A percentile compares a stretch with the other conserved stretches of the same genome.
Evolutionary conservation across 148 eudicot species (phyloP).

Genomic region (Gaultheria prostrata): DNA sequence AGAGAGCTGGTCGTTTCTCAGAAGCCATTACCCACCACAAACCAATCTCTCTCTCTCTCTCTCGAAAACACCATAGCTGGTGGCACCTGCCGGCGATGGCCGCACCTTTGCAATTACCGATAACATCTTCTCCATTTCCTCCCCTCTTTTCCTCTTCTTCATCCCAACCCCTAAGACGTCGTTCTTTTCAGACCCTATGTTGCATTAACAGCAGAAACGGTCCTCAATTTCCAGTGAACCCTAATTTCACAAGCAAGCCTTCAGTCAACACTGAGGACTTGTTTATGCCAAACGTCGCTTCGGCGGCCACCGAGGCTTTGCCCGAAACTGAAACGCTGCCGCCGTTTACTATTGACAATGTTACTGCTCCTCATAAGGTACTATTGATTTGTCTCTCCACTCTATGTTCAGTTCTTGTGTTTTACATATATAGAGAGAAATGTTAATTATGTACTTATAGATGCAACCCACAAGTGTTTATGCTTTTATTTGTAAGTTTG

Average conservation of each 20-base stretch:
- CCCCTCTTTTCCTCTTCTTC: conserved; percentile 34
- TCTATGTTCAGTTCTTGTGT: conserved; percentile 70
- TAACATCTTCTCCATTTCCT: conserved; percentile 45
- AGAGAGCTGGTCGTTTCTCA: too few relatives aligned
- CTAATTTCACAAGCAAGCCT: conserved; percentile 23
- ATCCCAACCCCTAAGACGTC: conserved; percentile 16
- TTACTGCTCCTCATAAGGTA: conserved; percentile 21
- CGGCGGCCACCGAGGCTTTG: conserved; percentile 49
- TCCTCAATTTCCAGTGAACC: conserved; percentile 60
- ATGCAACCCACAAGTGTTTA: not conserved
- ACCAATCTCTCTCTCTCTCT: not conserved
- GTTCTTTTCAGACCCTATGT: conserved; percentile 20
- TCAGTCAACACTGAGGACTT: conserved; percentile 38
- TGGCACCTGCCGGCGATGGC: conserved; percentile 28
- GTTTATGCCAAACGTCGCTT: conserved; percentile 58
- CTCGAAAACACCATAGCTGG: not conserved
- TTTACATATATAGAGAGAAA: not conserved
- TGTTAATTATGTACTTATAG: too few relatives aligned
- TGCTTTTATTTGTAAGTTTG: not conserved
- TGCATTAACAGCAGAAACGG: conserved; percentile 26
- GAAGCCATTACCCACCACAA: not conserved
- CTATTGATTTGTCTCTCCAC: conserved; percentile 56
- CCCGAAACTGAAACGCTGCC: conserved; percentile 54
- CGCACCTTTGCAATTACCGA: conserved; percentile 38
- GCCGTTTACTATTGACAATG: conserved; percentile 16